phyloP scores from a whole-genome alignment of 345 rosid species.

The Arabis alpina region DNA sequence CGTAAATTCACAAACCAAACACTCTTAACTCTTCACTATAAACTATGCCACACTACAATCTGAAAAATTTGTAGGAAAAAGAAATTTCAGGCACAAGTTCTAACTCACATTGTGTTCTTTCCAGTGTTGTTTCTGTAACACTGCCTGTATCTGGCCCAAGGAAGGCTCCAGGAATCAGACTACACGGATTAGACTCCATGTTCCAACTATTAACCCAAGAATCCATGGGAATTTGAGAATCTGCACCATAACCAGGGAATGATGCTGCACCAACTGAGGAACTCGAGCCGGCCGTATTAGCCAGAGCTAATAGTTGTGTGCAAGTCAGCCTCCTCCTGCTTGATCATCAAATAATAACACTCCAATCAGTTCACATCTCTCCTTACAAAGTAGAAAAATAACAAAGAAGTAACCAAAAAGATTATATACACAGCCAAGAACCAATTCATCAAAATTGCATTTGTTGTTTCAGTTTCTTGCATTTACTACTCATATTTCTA shows the following conservation, averaged over 20 bases:
- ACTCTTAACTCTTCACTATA: too few species aligned
- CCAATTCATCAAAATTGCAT: conserved; percentile 10
- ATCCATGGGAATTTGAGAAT: not conserved
- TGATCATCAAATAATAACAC: conserved; percentile 16
- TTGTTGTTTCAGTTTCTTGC: conserved; percentile 3
- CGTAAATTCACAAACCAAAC: not conserved
- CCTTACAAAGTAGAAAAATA: conserved; percentile 1
- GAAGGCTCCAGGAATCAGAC: conserved; percentile 14
- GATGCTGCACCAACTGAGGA: conserved; percentile 21
- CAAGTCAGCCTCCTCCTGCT: conserved; percentile 28
- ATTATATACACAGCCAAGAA: not conserved
- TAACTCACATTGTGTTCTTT: conserved; percentile 28
- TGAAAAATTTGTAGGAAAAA: not conserved
- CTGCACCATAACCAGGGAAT: not conserved
- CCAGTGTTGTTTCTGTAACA: conserved; percentile 10
- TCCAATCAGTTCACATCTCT: not conserved
- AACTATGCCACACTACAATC: not conserved
- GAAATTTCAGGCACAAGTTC: not conserved
- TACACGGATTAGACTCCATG: conserved; percentile 12
- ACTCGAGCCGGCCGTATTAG: not conserved
- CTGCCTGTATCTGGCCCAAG: not conserved
- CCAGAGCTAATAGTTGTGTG: conserved; percentile 29
- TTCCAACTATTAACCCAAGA: conserved; percentile 9
- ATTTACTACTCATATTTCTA: not conserved
- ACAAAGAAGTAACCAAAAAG: not conserved